Evolutionary conservation across 2,329 filamentous ascomycete species (phyloP), one percentile per base, ranked within the genome.

Genomic region (Fusarium falciforme): DNA sequence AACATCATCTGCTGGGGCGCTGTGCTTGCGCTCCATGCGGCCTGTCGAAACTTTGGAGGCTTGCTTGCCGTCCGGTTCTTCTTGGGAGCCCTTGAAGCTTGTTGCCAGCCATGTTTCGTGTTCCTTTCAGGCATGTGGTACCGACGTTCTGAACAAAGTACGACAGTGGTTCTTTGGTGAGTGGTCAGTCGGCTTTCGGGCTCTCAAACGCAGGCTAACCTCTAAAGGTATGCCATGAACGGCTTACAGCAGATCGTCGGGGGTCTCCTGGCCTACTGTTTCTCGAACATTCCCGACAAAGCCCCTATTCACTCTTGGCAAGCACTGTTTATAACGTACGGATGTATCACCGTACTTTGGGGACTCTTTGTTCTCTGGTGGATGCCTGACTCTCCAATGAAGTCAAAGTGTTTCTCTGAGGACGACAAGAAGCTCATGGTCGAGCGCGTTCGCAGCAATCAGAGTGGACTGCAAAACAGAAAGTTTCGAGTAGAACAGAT

Each of bases 121-220:
- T 54, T 54, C 27, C 47, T 54, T 14, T 54, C 47, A 8, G 47
- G 47, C 27, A 54, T 54, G 47, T 54, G 47, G 47, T 54, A 54
- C 17, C 27, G 47, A 3, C 47, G 47, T 20, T 54, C 47, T 20
- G 47, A 54, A 1, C 47, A 54, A 54, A 54, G 47, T 17, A 54
- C 47, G 11, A 54, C 47, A 2, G 47, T 54, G 5, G 47, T 54
- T 54, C 47, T 54, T 14, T 54, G 47, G 47, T 54, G 4, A 54
- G 47, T 31, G 6, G 17, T n/a, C 11, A 1, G 0, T 8, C 8
- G 27, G 6, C 10, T 20, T 20, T 20, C 47, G 0, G 17, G 6
- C 3, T 31, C 6, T 7, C 14, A 9, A 14, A 9, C 31, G 6
- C 11, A 31, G 10, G 6, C 47, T 54, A 14, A 54, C 17, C 4